Base-by-base conservation (phyloP, 139 green algal species). In the Coccomyxa sp. region DNA sequence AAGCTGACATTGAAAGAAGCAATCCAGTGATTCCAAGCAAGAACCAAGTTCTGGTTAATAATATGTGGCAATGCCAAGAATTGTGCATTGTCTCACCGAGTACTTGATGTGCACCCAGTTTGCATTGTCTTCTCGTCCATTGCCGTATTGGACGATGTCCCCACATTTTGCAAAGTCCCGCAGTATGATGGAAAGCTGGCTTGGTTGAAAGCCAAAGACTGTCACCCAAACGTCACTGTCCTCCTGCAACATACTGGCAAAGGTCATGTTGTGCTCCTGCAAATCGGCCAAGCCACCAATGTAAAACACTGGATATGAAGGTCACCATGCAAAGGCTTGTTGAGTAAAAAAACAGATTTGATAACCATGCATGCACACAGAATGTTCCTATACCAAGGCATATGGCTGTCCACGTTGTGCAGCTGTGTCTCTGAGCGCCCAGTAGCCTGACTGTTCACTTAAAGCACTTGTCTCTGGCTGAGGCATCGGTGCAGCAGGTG, bases 81-180 rank as follows among this genome's bases (percentile, higher is more conserved):
- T 51, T 51, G 16, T 16, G 23, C 67, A 15, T 71, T 32, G 27
- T 3, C 84, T 21, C 77, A 90, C 86, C 83, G 81, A 81, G 82
- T 86, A 93, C 75, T 89, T 80, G 17, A 93, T 81, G 82, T 93
- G 88, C 28, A 91, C 51, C 90, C 90, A 93, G 80, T 93, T 93
- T 51, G 85, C 79, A 3, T 25, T 28, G 45, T 58, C 77, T 30
- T 79, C 21, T 1, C 82, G n/a, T 11, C 88, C 87, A 16, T 67
- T 85, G 67, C 88, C 88, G 82, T 88, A 90, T 58, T 89, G 83
- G 67, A 87, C 7, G 25, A 91, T 87, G 59, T 91, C 82, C 13
- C 89, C 89, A 32, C 86, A 90, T 67, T 90, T 91, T 38, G 76
- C 60, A 76, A 93, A 92, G 60, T 92, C 86, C 14, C 75, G 81